These are phyloP conservation scores for Mrakia blollopis DNA, from an alignment of 768 basidiomycete species.

Conservation along the genomic window DNA sequence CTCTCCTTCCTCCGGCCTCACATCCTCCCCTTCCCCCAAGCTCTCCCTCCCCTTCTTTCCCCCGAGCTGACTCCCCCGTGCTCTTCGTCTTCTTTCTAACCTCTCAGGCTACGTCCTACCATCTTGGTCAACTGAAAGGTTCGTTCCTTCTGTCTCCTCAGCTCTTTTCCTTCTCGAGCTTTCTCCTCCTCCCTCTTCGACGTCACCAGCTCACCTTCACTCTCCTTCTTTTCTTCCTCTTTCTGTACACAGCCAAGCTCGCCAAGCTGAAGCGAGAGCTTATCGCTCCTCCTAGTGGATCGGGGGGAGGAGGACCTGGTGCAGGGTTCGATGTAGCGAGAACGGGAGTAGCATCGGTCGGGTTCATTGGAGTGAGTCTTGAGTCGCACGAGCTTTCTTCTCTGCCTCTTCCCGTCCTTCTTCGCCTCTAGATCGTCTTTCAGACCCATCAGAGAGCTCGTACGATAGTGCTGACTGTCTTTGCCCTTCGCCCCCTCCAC, in stretches of 20 bases:
- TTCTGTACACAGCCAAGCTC: constrained; percentile 68
- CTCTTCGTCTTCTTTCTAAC: not conserved
- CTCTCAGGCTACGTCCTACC: constrained; percentile 47
- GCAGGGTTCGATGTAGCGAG: constrained; percentile 96
- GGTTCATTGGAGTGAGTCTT: constrained; percentile 47
- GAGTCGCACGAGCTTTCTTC: constrained; percentile 19
- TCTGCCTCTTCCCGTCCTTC: not conserved
- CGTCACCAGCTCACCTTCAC: not conserved
- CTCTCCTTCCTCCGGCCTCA: not conserved
- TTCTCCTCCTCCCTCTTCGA: constrained; percentile 16
- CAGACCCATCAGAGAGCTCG: too few relatives aligned
- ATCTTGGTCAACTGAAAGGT: constrained; percentile 85
- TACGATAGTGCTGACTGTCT: not conserved
- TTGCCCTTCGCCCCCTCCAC: not conserved
- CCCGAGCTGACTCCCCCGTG: not conserved
- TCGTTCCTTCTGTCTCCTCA: not conserved
- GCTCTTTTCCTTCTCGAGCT: constrained; percentile 21
- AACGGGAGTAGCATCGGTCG: constrained; percentile 74
- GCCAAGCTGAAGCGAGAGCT: constrained; percentile 94
- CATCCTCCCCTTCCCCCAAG: not conserved
- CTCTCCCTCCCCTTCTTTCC: not conserved
- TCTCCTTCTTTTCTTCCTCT: not conserved
- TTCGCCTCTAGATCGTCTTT: too few relatives aligned
- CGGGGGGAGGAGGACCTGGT: constrained; percentile 82
- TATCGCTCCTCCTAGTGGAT: constrained; percentile 65